A percentile compares a stretch with the other conserved stretches of the same genome.
Conservation (phyloP, 345 rosid genomes). For the Rhodomyrtus tomentosa region DNA sequence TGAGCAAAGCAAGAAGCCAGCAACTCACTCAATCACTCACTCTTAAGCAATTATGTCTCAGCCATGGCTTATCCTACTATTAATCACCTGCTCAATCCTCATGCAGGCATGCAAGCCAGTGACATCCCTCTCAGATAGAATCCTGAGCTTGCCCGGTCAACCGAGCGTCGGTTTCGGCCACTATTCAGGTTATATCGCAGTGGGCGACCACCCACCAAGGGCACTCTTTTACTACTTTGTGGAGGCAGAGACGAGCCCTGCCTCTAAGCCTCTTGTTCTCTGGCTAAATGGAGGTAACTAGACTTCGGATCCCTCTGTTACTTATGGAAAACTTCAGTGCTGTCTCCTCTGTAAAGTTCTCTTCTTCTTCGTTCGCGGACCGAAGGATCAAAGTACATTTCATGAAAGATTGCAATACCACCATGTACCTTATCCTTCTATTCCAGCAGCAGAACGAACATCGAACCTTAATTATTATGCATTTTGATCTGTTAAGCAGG, state of each 20-base stretch:
- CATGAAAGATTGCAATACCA: neutral
- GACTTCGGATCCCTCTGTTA: neutral
- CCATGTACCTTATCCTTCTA: neutral
- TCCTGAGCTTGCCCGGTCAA: conserved; percentile 17
- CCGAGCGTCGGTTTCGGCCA: conserved; percentile 19
- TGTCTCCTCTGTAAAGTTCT: neutral
- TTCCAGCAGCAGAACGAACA: neutral
- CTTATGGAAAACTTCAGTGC: neutral
- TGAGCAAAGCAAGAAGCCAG: neutral
- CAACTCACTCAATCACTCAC: neutral
- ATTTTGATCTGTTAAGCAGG: neutral
- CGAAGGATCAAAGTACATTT: neutral
- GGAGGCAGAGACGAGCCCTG: conserved; percentile 19
- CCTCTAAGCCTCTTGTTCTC: conserved; percentile 35
- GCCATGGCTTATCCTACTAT: neutral
- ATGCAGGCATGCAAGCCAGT: neutral
- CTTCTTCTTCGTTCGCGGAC: neutral
- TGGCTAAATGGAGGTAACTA: conserved; percentile 32
- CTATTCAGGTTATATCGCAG: conserved; percentile 20
- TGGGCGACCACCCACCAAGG: conserved; percentile 9
- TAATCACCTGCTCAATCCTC: neutral
- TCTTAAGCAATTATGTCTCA: neutral
- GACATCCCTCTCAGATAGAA: conserved; percentile 1
- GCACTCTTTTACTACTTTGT: conserved; percentile 33
- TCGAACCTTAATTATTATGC: neutral